Evolutionary conservation across 345 rosid species (phyloP).

Genomic region (Eucalyptus sideroxylon): DNA sequence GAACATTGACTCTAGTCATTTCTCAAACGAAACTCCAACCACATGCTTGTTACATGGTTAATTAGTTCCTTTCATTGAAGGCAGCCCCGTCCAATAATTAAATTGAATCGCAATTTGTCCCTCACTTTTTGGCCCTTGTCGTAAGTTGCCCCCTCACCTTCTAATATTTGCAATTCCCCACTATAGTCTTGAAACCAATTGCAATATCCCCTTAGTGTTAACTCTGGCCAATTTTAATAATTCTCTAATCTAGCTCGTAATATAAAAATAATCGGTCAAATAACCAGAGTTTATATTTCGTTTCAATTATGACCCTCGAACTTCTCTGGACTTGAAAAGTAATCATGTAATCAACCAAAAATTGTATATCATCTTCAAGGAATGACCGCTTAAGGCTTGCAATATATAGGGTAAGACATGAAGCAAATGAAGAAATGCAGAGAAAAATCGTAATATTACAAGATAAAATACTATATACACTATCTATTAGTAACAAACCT

Average conservation of each 20-base stretch:
- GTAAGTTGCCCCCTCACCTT: background rate
- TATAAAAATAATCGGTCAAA: no score
- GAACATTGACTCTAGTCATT: background rate
- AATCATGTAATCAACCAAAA: background rate
- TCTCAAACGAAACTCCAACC: accelerated
- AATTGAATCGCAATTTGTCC: background rate
- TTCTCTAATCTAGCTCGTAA: background rate
- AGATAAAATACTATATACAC: background rate
- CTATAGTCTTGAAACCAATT: no score
- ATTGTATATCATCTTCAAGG: background rate
- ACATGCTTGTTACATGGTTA: background rate
- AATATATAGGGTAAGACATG: background rate
- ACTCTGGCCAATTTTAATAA: background rate
- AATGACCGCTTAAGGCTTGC: background rate
- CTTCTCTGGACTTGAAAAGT: no score
- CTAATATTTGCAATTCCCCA: background rate
- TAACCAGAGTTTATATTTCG: no score
- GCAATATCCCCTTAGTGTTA: no score
- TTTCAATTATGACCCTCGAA: no score
- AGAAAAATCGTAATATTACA: background rate
- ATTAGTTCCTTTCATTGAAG: no score
- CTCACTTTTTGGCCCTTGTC: background rate
- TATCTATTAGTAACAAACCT: background rate
- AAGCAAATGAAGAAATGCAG: background rate
- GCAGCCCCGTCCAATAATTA: no score